Percentiles rank a stretch among this genome's conserved stretches.
These are phyloP conservation scores for Pichia sp. DNA, from an alignment of 1,139 yeast species.

Conservation along the genomic window DNA sequence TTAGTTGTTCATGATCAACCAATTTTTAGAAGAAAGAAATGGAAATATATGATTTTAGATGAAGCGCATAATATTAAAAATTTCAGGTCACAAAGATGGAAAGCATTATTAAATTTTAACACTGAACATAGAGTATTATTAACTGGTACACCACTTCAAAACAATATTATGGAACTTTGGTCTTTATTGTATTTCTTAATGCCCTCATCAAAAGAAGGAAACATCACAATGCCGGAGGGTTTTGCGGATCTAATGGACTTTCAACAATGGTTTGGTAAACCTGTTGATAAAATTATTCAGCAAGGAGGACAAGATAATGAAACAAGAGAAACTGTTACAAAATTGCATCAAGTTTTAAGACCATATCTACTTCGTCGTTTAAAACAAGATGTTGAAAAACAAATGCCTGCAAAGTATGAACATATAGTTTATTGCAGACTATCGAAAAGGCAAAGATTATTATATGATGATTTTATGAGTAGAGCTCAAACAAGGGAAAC, in stretches of 20 bases:
- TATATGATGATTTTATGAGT: constrained; percentile 96
- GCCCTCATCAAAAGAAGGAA: constrained; percentile 69
- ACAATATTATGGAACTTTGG: constrained; percentile 90
- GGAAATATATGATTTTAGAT: constrained; percentile 96
- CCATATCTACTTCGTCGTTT: constrained; percentile 88
- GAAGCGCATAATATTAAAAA: constrained; percentile 98
- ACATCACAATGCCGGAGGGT: constrained; percentile 79
- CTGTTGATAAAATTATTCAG: constrained; percentile 89
- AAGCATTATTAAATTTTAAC: constrained; percentile 86
- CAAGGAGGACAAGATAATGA: constrained; percentile 61
- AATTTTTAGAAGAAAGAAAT: constrained; percentile 81
- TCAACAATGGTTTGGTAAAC: constrained; percentile 97
- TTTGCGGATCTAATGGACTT: constrained; percentile 94
- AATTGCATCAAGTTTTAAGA: constrained; percentile 86
- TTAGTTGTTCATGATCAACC: constrained; percentile 94
- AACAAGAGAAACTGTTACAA: constrained; percentile 76
- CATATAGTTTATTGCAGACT: constrained; percentile 88
- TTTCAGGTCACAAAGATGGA: constrained; percentile 95
- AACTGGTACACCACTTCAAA: constrained; percentile 95
- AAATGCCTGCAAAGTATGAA: constrained; percentile 97
- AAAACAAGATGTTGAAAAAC: constrained; percentile 95
- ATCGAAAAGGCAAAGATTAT: constrained; percentile 83
- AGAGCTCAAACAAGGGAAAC: constrained; percentile 94
- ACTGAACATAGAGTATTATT: constrained; percentile 79
- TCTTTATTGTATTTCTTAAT: constrained; percentile 85